Conservation (phyloP, 495 filamentous ascomycete genomes). For the Trichoderma reesei region DNA sequence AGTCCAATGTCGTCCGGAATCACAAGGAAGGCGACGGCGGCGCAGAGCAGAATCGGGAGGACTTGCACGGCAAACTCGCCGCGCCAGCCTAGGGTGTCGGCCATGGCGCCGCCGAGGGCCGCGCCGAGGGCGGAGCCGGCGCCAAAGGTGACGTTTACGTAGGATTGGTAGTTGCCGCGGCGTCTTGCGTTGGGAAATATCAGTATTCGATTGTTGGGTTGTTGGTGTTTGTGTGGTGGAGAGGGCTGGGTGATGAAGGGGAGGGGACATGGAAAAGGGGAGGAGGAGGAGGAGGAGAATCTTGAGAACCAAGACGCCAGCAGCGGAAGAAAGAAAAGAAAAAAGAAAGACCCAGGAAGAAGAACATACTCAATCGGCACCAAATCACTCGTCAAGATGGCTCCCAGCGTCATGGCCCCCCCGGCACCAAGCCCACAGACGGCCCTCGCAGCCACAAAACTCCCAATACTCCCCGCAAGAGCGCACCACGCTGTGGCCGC, state of each 20-base stretch:
- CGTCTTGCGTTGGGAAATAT: constrained; percentile 19
- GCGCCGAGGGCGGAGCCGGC: constrained; percentile 53
- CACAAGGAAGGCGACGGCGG: constrained; percentile 44
- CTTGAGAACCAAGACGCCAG: no score
- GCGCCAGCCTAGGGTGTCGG: constrained; percentile 65
- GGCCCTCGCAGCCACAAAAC: constrained; percentile 63
- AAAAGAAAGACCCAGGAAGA: not conserved
- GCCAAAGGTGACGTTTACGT: constrained; percentile 62
- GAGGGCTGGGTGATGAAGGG: no score
- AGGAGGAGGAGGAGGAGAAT: no score
- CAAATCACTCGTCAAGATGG: constrained; percentile 64
- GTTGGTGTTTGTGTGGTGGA: no score
- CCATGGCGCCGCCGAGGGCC: constrained; percentile 62
- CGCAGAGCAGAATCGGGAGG: constrained; percentile 49
- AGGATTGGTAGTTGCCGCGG: constrained; percentile 66
- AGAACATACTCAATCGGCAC: constrained; percentile 57
- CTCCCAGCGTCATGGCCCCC: constrained; percentile 60
- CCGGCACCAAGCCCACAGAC: constrained; percentile 68
- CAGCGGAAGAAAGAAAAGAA: not conserved
- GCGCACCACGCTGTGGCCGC: constrained; percentile 64
- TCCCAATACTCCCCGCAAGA: constrained; percentile 56
- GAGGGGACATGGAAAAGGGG: no score
- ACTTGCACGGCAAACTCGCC: constrained; percentile 61
- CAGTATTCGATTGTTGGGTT: no score
- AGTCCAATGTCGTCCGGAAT: constrained; percentile 53